Evolutionary conservation across 164 flowering plant species (phyloP).

Genomic region (grape (Vitis vinifera)): DNA sequence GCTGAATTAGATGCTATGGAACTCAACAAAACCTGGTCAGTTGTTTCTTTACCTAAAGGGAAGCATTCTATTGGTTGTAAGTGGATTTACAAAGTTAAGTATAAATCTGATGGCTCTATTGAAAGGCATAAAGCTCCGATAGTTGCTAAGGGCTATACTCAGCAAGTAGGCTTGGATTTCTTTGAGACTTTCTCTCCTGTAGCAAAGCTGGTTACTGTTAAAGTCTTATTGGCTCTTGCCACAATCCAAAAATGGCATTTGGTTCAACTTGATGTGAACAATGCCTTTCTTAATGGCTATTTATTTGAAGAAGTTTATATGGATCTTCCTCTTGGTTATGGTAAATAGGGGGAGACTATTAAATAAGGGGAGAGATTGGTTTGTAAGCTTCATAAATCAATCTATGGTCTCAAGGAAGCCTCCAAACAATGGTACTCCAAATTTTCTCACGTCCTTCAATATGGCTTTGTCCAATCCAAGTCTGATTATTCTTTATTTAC

Average conservation of each 20-base stretch:
- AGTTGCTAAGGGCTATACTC: too few species aligned
- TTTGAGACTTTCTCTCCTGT: not conserved
- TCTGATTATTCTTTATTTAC: not conserved
- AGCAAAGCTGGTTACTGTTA: not conserved
- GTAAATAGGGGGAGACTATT: too few species aligned
- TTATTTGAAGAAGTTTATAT: too few species aligned
- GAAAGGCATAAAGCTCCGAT: too few species aligned
- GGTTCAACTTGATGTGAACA: too few species aligned
- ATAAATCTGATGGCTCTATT: too few species aligned
- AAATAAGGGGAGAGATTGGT: too few species aligned
- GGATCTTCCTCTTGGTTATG: too few species aligned
- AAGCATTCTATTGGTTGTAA: not conserved
- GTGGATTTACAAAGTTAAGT: too few species aligned
- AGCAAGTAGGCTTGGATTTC: not conserved
- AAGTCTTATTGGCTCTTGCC: not conserved
- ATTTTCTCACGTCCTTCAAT: not conserved
- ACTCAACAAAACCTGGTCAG: not conserved
- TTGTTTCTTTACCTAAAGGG: not conserved
- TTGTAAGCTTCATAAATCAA: not conserved
- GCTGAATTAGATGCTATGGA: not conserved
- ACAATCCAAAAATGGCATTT: not conserved
- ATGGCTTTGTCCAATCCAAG: not conserved
- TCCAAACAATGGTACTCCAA: not conserved
- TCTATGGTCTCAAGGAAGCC: not conserved
- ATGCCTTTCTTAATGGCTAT: too few species aligned